Percentiles rank a stretch among this genome's conserved stretches.
Conservation (phyloP, 768 basidiomycete genomes). For the Rhizopogon salebrosus region DNA sequence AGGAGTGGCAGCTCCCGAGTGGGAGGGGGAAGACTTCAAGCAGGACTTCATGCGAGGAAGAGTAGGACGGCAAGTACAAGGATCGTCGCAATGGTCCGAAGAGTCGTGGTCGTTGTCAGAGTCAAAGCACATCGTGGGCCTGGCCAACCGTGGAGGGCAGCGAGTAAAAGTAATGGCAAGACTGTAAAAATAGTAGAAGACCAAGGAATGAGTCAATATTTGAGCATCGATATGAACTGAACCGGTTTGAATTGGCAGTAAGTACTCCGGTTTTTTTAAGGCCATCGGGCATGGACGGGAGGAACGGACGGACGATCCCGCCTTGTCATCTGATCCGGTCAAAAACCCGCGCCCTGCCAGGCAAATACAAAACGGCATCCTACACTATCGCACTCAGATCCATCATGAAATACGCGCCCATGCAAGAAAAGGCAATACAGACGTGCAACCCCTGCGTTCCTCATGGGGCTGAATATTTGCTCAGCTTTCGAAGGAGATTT, state of each 20-base stretch:
- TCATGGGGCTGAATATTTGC: too few species aligned
- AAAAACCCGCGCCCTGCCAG: neutral
- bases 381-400: too few species aligned
- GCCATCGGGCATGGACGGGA: neutral
- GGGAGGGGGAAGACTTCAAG: constrained; percentile 10
- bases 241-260: neutral
- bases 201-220: neutral
- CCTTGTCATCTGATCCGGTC: neutral
- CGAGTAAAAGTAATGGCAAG: neutral
- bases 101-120: neutral
- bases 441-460: too few species aligned
- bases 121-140: too few species aligned
- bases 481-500: too few species aligned
- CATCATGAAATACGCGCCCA: too few species aligned
- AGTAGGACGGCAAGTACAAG: constrained; percentile 4
- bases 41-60: constrained; percentile 12
- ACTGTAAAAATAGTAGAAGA: neutral
- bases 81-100: constrained; percentile 5
- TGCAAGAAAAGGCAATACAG: too few species aligned
- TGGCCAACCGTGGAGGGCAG: too few species aligned
- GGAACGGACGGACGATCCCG: neutral
- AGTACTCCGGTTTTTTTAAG: neutral
- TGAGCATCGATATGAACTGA: neutral
- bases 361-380: neutral
- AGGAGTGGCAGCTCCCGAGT: constrained; percentile 7